Base-by-base conservation (phyloP, 2,329 filamentous ascomycete genomes). In the Hypoxylon rubiginosum region DNA sequence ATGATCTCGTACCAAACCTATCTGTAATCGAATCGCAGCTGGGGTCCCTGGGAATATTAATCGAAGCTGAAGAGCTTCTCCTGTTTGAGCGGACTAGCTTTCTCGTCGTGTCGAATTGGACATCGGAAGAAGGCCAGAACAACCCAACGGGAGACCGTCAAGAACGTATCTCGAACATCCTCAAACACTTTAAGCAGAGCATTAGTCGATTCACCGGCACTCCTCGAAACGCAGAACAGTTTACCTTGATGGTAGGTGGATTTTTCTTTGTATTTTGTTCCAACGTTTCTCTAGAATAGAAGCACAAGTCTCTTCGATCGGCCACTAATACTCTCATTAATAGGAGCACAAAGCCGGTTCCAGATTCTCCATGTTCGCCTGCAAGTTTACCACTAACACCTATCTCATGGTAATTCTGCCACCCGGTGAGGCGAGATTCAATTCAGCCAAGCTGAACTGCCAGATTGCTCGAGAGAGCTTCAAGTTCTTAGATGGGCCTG, bases 151-250 rank as follows among this genome's bases (percentile, higher is more conserved):
- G 91, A 54, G 96, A 99, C 80, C 92, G 96, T 2, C 94, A 97
- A 74, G 96, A 99, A 84, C 91, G 86, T 72, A 92, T 99, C 76
- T 96, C 92, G 67, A 98, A 97, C 79, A 97, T 99, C 76, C 92
- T 99, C 81, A 99, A 99, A 82, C 94, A 95, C 64, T 97, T 98
- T 84, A 99, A 98, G 83, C 95, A 98, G 82, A 88, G 84, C 69
- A 87, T 88, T 65, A 90, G 88, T 60, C 89, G 91, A 72, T 93
- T 92, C 79, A 94, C 91, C 1, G 91, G 91, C 52, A 92, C 91
- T 26, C 91, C 92, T n/a, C 90, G 92, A 57, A 92, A 92, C 69
- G 90, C 91, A 4, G 92, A 93, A 79, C 92, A 94, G 79, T 94
- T 95, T 73, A 88, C 89, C 50, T 85, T 93, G 73, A 91, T 95